These are phyloP conservation scores for Amesomyces nigricolor DNA, from an alignment of 2,329 filamentous ascomycete genomes.

Conservation along the genomic window DNA sequence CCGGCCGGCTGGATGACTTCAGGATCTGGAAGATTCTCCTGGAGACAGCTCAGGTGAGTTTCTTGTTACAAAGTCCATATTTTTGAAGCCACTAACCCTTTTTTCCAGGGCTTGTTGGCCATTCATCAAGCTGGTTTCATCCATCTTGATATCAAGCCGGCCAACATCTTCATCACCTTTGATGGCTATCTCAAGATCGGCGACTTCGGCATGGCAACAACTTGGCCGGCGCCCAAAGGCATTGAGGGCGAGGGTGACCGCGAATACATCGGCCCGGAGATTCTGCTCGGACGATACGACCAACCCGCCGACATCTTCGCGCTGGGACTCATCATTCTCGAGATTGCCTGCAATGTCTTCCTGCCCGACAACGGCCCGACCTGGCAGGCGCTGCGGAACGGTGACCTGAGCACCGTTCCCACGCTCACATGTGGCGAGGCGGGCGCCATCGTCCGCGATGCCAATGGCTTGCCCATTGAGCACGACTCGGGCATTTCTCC, in stretches of 20 bases:
- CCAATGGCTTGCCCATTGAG: conserved; percentile 61
- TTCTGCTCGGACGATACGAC: conserved; percentile 78
- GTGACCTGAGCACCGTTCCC: conserved; percentile 83
- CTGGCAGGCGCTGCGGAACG: conserved; percentile 84
- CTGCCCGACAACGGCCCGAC: conserved; percentile 88
- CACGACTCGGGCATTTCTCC: conserved; percentile 27
- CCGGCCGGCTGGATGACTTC: conserved; percentile 89
- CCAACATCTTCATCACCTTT: conserved; percentile 76
- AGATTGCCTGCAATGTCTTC: conserved; percentile 89
- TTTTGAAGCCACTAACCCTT: conserved; percentile 10
- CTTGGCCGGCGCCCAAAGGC: conserved; percentile 67
- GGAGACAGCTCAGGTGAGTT: conserved; percentile 72
- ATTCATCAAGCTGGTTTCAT: conserved; percentile 86
- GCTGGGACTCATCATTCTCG: conserved; percentile 87
- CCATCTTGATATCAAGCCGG: conserved; percentile 79
- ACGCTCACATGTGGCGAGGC: conserved; percentile 77
- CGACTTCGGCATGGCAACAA: conserved; percentile 76
- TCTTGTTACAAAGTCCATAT: not conserved
- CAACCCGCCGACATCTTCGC: conserved; percentile 93
- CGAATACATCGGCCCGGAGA: conserved; percentile 92
- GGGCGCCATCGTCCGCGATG: conserved; percentile 66
- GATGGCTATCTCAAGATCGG: conserved; percentile 79
- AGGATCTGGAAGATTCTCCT: conserved; percentile 97
- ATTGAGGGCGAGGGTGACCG: conserved; percentile 92
- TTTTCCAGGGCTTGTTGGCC: conserved; percentile 68